A percentile compares a stretch with the other conserved stretches of the same genome.
These are phyloP conservation scores for Arthrobotrys sphaeroides DNA, from an alignment of 2,329 filamentous ascomycete species.

Conservation along the genomic window DNA sequence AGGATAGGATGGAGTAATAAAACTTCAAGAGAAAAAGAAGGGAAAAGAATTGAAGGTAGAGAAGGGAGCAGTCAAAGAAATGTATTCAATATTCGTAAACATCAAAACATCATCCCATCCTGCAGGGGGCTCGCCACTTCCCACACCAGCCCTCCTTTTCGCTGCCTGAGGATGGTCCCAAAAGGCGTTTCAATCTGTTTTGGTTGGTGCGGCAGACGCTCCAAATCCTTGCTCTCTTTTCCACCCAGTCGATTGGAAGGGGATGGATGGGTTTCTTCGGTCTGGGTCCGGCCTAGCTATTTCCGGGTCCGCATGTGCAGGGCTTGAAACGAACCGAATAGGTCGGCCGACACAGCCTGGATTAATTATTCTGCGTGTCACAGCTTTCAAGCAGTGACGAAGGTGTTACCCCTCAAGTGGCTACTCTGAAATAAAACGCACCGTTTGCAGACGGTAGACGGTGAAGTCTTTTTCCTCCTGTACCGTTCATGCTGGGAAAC, in stretches of 20 bases:
- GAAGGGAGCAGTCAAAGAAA: not conserved
- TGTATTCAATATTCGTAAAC: slow-evolving; percentile 13
- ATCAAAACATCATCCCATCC: slow-evolving; percentile 22
- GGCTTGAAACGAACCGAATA: slow-evolving; percentile 24
- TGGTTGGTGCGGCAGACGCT: slow-evolving; percentile 35
- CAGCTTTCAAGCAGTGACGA: not conserved
- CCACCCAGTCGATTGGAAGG: not conserved
- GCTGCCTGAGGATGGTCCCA: slow-evolving; percentile 23
- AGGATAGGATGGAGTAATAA: slow-evolving; percentile 17
- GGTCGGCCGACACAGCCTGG: slow-evolving; percentile 17
- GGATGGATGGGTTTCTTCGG: not conserved
- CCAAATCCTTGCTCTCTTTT: not conserved
- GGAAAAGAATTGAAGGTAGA: slow-evolving; percentile 7
- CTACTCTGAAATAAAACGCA: not conserved
- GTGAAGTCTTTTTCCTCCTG: slow-evolving; percentile 1
- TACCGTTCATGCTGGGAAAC: slow-evolving; percentile 10
- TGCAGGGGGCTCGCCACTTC: not conserved
- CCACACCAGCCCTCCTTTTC: slow-evolving; percentile 25
- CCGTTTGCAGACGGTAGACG: slow-evolving; percentile 31
- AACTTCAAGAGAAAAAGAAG: slow-evolving; percentile 12
- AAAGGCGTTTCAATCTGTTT: slow-evolving; percentile 41
- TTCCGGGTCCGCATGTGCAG: slow-evolving; percentile 22
- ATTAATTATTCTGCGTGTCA: slow-evolving; percentile 7
- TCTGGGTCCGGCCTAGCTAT: slow-evolving; percentile 2
- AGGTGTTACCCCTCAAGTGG: not conserved